Evolutionary conservation across 176 grass and related monocot genomes (phyloP), one percentile per base, ranked within the genome.

Genomic region (Hordeum vulgare): DNA sequence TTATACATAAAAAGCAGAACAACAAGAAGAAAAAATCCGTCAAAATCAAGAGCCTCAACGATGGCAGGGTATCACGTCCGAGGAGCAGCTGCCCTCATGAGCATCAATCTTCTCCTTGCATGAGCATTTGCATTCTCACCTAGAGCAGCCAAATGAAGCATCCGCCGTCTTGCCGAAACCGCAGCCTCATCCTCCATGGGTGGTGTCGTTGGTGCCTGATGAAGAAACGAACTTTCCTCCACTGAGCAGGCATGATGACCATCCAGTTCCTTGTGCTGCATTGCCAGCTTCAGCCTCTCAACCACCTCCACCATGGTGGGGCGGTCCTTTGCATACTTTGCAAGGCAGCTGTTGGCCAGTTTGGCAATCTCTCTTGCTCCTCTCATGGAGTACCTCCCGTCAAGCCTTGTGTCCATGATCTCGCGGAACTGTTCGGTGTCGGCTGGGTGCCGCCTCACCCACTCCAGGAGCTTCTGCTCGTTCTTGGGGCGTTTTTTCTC

Each of bases 381-480:
- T 35, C 69, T 60, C 76, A 20, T 21, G 13, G 92, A 79, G 85
- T 87, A 94, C 61, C 85, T 67, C 12, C 90, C 90, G 45, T 91
- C 7, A 17, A 94, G 86, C 88, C 92, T 87, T n/a, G 33, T 25
- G 75, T 94, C 92, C 12, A 91, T 80, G 72, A 94, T 89, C 79
- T 72, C 31, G 18, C 54, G 5, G 73, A 94, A 89, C 72, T 14
- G 87, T 10, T 20, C 4, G 66, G 84, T 75, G 20, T 45, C 86
- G 0, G 67, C 54, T 4, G 92, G 86, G 59, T 83, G 83, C 13
- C 80, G 72, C 59, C 85, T 81, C 84, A 91, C 92, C 92, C 92
- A 91, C 11, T 91, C 81, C 20, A 94, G 85, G 36, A 94, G 92
- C 82, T 89, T 94, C 72, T 90, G 87, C 53, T 94, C 87, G 28